These are phyloP conservation scores for Talaromyces nanjingensis DNA, from an alignment of 495 filamentous ascomycete genomes.

Conservation along the genomic window DNA sequence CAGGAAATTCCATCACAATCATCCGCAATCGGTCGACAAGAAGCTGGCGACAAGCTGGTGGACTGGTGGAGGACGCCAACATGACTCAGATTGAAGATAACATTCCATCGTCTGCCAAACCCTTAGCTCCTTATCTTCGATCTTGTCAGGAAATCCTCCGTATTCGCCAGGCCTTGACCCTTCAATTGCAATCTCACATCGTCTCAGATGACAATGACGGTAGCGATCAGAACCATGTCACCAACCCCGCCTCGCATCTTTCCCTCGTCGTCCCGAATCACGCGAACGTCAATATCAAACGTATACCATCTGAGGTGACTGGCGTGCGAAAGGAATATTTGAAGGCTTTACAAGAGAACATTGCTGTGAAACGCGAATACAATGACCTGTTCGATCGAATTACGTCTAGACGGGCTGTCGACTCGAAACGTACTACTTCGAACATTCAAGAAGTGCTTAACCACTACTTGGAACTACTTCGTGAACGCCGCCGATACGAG, in stretches of 20 bases:
- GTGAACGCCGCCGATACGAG: conserved; percentile 46
- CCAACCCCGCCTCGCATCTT: conserved; percentile 24
- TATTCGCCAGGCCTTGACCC: conserved; percentile 38
- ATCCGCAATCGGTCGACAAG: background rate
- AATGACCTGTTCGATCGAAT: conserved; percentile 24
- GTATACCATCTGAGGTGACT: conserved; percentile 29
- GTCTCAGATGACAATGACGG: conserved; percentile 21
- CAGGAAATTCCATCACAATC: conserved; percentile 3
- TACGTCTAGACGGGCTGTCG: conserved; percentile 1
- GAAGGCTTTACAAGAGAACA: conserved; percentile 50
- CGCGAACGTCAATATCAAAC: conserved; percentile 28
- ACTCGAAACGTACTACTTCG: conserved; percentile 1
- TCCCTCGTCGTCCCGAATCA: conserved; percentile 30
- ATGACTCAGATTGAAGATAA: background rate
- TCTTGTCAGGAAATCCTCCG: conserved; percentile 36
- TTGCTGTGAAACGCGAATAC: conserved; percentile 45
- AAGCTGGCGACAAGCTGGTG: background rate
- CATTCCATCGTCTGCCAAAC: conserved; percentile 34
- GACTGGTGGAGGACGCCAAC: background rate
- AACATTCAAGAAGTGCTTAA: conserved; percentile 25
- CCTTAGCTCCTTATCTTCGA: conserved; percentile 40
- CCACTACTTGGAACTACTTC: conserved; percentile 48
- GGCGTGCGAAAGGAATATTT: conserved; percentile 46
- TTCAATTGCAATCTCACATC: conserved; percentile 36
- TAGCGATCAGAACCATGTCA: conserved; percentile 15